Base-by-base conservation (phyloP, 177 flowering plant species). In the Telopea speciosissima region DNA sequence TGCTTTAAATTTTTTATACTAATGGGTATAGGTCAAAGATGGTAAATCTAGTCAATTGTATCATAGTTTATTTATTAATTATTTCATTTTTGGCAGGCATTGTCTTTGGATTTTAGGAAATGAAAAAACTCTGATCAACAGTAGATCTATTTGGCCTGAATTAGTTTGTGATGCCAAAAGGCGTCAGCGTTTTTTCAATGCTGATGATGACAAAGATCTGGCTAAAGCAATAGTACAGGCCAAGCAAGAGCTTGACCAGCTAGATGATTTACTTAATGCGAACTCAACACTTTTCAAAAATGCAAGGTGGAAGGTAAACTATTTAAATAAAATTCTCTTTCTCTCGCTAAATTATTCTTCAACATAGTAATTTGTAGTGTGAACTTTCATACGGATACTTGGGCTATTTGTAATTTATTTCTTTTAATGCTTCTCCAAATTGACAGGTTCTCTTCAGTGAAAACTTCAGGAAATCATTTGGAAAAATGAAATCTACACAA, bases 261-360 rank as follows among this genome's bases (percentile, higher is more conserved):
- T 83, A 28, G 81, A 83, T 70, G 74, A 70, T 49, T 70, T 79
- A 56, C 85, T 87, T 5, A 64, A 73, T 24, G 72, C 49, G 8
- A 78, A 78, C 62, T 83, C 84, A 60, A 11, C 71, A 17, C 79
- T 87, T 68, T 87, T 87, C 77, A 74, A 49, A 71, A 75, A 36
- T 56, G 74, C 82, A 24, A 81, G 66, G 61, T 85, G 88, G 87
- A 85, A 85, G 85, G 88, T 85, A 72, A n/a, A 40, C 25, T 28
- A 6, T 40, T 68, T 49, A 10, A 28, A 4, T 24, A 8, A 22
- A 3, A 22, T 42, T 23, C 24, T 11, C 16, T 42, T 22, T 44
- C 28, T 13, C 17, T 49, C 54, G 1, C 17, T 49, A 16, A 2
- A 12, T 26, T 28, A 28, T 56, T n/a, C 2, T 68, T 10, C 13